These are phyloP conservation scores for Adiantum capillusveneris DNA, from an alignment of 75 land plant genomes.

Conservation along the genomic window DNA sequence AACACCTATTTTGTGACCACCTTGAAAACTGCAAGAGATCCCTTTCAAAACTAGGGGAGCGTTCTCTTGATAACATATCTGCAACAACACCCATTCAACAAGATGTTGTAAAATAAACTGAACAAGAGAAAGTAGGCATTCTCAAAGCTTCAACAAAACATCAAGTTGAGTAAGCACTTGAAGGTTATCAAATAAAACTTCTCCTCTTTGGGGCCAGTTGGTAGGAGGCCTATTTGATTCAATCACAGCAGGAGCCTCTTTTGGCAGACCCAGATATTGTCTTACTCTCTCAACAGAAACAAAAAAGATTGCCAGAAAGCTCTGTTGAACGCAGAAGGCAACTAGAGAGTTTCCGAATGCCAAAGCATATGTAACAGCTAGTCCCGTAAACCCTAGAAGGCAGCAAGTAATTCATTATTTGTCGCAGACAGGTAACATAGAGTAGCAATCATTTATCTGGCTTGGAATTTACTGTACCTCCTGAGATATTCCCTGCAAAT, in stretches of 20 bases:
- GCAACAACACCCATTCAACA: background rate
- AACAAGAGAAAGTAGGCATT: background rate
- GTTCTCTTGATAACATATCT: slow-evolving; percentile 57
- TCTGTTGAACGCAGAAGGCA: slow-evolving; percentile 43
- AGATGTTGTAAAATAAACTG: background rate
- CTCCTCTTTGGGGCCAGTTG: slow-evolving; percentile 37
- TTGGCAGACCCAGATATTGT: slow-evolving; percentile 58
- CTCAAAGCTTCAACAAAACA: too few relatives aligned
- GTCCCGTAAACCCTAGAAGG: slow-evolving; percentile 69
- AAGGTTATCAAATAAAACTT: slow-evolving; percentile 30
- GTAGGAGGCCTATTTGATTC: slow-evolving; percentile 45
- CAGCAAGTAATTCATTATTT: too few relatives aligned
- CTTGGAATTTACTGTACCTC: background rate
- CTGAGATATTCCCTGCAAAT: slow-evolving; percentile 21
- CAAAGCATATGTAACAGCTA: slow-evolving; percentile 68
- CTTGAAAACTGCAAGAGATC: slow-evolving; percentile 60
- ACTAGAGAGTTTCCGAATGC: slow-evolving; percentile 42
- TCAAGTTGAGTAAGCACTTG: too few relatives aligned
- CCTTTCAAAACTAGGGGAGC: slow-evolving; percentile 80
- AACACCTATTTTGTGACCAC: slow-evolving; percentile 66
- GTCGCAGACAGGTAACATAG: too few relatives aligned
- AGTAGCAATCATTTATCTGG: too few relatives aligned
- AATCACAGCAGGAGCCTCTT: too few relatives aligned
- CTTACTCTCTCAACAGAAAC: slow-evolving; percentile 77
- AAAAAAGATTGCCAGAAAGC: slow-evolving; percentile 58